Conservation (phyloP, 495 filamentous ascomycete species). For the Talaromyces proteolyticus region DNA sequence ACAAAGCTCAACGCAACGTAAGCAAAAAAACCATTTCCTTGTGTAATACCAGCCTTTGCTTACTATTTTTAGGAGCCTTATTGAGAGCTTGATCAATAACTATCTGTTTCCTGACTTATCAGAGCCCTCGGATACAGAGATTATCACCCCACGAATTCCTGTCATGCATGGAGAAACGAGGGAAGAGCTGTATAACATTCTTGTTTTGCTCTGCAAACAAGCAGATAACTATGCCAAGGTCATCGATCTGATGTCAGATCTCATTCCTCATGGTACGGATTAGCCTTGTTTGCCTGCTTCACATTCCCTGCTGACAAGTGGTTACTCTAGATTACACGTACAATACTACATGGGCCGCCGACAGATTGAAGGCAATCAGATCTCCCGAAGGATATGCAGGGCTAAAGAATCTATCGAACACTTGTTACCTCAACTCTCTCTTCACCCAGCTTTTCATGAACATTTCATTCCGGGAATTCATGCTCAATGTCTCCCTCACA, state of each 20-base stretch:
- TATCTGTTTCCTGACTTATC: conserved; percentile 66
- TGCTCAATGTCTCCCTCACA: conserved; percentile 56
- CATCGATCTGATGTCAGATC: conserved; percentile 44
- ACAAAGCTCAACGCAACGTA: conserved; percentile 40
- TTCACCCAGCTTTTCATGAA: conserved; percentile 99
- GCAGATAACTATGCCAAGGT: conserved; percentile 44
- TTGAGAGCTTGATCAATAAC: conserved; percentile 54
- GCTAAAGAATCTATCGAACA: conserved; percentile 85
- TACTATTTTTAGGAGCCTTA: conserved; percentile 36
- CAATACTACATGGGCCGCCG: conserved; percentile 51
- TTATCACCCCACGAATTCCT: conserved; percentile 30
- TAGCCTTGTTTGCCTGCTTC: conserved; percentile 12
- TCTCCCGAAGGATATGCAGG: conserved; percentile 76
- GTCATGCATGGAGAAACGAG: conserved; percentile 52
- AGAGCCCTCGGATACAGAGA: conserved; percentile 11
- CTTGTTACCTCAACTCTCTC: conserved; percentile 95
- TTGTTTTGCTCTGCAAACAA: conserved; percentile 53
- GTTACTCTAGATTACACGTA: conserved; percentile 41
- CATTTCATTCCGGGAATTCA: conserved; percentile 76
- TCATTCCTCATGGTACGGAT: conserved; percentile 42
- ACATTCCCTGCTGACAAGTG: conserved; percentile 2
- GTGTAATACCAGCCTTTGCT: background rate
- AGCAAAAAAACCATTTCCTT: conserved; percentile 1
- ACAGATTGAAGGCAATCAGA: conserved; percentile 63
- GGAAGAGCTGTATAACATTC: conserved; percentile 56